Percentiles rank a stretch among this genome's conserved stretches.
Conservation (phyloP, 2,329 filamentous ascomycete species). For the Talaromyces amestolkiae region DNA sequence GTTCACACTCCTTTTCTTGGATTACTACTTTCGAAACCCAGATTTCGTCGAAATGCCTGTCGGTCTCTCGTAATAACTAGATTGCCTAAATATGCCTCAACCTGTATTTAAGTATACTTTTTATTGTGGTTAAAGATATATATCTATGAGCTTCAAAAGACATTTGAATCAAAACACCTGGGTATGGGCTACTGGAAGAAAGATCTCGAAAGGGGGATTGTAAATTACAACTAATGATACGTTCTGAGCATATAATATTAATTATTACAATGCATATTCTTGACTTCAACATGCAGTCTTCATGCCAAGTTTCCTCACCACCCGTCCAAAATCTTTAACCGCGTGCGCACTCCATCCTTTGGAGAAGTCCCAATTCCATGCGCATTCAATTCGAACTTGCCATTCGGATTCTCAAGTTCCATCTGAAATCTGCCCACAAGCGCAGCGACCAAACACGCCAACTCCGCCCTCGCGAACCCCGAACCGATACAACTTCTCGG, state of each 20-base stretch:
- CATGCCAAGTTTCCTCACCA: background rate
- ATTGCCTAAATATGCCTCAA: background rate
- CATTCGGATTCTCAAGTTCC: slow-evolving; percentile 61
- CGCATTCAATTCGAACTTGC: slow-evolving; percentile 57
- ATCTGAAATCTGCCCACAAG: slow-evolving; percentile 72
- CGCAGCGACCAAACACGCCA: slow-evolving; percentile 75
- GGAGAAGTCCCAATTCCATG: slow-evolving; percentile 64
- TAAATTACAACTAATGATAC: too few species aligned
- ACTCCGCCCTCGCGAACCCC: slow-evolving; percentile 77
- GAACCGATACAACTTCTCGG: slow-evolving; percentile 82
- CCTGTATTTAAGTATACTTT: too few species aligned
- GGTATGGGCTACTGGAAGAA: too few species aligned
- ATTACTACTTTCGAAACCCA: background rate
- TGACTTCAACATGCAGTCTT: too few species aligned
- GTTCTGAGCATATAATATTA: too few species aligned
- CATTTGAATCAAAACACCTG: too few species aligned
- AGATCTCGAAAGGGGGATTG: too few species aligned
- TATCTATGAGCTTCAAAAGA: too few species aligned
- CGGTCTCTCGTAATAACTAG: background rate
- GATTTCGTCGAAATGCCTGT: background rate
- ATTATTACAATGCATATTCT: too few species aligned
- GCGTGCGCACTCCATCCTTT: slow-evolving; percentile 67
- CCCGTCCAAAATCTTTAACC: slow-evolving; percentile 55
- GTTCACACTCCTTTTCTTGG: background rate
- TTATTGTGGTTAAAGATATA: too few species aligned